phyloP scores from a whole-genome alignment of 768 basidiomycete genomes.

The Zangia roseola region DNA sequence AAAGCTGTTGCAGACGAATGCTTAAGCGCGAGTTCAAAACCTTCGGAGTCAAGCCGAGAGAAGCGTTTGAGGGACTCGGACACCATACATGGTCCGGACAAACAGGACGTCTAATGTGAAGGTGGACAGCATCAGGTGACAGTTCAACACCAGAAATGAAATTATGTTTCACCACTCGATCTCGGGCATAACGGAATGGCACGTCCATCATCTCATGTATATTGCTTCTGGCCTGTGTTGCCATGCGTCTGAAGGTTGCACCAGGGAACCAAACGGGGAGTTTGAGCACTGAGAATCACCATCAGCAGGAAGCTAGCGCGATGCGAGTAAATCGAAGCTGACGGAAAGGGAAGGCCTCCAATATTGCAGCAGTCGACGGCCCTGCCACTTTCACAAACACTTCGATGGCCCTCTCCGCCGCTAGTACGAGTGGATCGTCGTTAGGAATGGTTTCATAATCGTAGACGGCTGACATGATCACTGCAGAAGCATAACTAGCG shows the following conservation, averaged over 20 bases:
- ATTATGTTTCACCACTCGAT: constrained; percentile 20
- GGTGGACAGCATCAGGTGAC: not conserved
- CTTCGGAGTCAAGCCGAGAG: constrained; percentile 12
- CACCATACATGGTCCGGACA: constrained; percentile 29
- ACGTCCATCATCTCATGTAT: constrained; percentile 28
- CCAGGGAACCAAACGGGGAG: constrained; percentile 37
- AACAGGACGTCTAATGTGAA: constrained; percentile 15
- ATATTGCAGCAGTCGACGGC: constrained; percentile 23
- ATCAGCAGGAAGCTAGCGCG: constrained; percentile 10
- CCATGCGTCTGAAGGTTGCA: constrained; percentile 31
- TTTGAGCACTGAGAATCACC: constrained; percentile 24
- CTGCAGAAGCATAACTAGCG: constrained; percentile 30
- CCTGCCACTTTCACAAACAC: constrained; percentile 25
- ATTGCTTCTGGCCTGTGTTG: constrained; percentile 29
- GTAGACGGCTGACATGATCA: constrained; percentile 35
- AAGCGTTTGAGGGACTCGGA: constrained; percentile 29
- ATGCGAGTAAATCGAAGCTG: constrained; percentile 13
- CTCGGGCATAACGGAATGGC: constrained; percentile 30
- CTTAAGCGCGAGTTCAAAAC: constrained; percentile 30
- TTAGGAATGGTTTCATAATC: constrained; percentile 31
- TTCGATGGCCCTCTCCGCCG: constrained; percentile 30
- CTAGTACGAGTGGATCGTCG: constrained; percentile 28
- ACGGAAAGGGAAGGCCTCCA: constrained; percentile 35
- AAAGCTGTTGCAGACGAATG: constrained; percentile 33
- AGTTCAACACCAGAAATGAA: not conserved